These are phyloP conservation scores for Odontarrhena argentea DNA, from an alignment of 345 rosid species.

Conservation along the genomic window DNA sequence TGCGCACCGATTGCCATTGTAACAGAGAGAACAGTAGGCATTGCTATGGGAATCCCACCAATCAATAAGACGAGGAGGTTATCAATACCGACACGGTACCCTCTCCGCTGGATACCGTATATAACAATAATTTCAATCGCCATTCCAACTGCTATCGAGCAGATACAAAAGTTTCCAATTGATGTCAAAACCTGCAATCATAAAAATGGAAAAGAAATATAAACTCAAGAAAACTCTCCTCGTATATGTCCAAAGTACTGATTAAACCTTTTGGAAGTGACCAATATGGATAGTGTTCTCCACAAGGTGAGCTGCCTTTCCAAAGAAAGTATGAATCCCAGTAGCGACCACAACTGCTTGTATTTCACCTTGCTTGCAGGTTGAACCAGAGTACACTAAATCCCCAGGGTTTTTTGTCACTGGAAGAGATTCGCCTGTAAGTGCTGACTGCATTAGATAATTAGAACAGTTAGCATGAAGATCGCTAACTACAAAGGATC, in stretches of 20 bases:
- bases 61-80: constrained; percentile 59
- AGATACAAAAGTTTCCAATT: constrained; percentile 94
- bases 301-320: constrained; percentile 96
- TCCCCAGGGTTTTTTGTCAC: constrained; percentile 71
- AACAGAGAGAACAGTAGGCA: constrained; percentile 77
- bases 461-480: too few species aligned
- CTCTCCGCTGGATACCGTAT: constrained; percentile 55
- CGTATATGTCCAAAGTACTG: not conserved
- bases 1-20: constrained; percentile 96
- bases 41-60: constrained; percentile 73
- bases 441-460: constrained; percentile 46
- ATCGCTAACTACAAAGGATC: too few species aligned
- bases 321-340: constrained; percentile 90
- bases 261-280: constrained; percentile 80
- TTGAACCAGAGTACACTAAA: constrained; percentile 88
- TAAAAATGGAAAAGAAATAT: not conserved
- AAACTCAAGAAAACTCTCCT: not conserved
- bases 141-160: constrained; percentile 89
- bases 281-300: constrained; percentile 81
- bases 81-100: constrained; percentile 58
- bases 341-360: constrained; percentile 91
- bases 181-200: constrained; percentile 66
- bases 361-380: constrained; percentile 90
- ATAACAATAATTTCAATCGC: constrained; percentile 63
- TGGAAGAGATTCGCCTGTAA: constrained; percentile 65